These are phyloP conservation scores for Besnoitia besnoiti DNA, from an alignment of 169 alveolate species.

Conservation along the genomic window DNA sequence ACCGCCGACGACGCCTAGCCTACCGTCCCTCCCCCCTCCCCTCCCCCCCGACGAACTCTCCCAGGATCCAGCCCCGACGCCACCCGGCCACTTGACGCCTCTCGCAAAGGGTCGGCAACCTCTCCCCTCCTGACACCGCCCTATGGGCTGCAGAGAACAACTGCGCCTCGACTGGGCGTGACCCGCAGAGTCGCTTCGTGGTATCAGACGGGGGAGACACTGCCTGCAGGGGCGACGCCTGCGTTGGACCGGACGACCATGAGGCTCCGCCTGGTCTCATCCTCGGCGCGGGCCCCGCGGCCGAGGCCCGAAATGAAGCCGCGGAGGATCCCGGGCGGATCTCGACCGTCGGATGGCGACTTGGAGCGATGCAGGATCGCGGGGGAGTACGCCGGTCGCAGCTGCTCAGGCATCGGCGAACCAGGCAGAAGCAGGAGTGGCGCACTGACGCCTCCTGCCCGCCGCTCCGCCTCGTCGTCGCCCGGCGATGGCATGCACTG, in stretches of 20 bases:
- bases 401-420: background rate
- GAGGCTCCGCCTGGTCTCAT: background rate
- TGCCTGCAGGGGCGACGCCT: background rate
- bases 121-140: too few species aligned
- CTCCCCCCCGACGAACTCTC: too few species aligned
- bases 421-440: conserved; percentile 17
- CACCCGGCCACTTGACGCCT: too few species aligned
- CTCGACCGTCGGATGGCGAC: background rate
- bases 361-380: background rate
- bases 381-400: background rate
- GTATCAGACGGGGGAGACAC: background rate
- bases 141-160: too few species aligned
- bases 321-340: background rate
- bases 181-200: background rate
- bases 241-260: background rate
- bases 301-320: background rate
- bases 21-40: too few species aligned
- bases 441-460: background rate
- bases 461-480: background rate
- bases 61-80: too few species aligned
- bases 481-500: background rate
- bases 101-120: too few species aligned
- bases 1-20: too few species aligned
- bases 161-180: too few species aligned
- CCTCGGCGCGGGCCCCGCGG: background rate